Conservation (phyloP, 2,329 filamentous ascomycete species). For the Catunica adiposa region DNA sequence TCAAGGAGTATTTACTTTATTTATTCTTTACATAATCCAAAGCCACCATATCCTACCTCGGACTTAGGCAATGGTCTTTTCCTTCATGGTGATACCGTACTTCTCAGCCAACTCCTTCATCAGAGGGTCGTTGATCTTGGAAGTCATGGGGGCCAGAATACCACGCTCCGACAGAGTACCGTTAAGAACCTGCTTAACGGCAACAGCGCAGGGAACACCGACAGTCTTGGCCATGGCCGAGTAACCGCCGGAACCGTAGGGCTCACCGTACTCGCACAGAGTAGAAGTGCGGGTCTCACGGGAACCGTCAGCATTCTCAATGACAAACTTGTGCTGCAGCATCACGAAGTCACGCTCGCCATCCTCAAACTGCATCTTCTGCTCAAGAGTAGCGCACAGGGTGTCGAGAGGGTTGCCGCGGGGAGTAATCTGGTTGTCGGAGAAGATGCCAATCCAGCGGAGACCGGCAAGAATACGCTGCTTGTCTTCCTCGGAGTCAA, state of each 20-base stretch:
- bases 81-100: constrained; percentile 55
- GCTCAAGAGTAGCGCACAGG: constrained; percentile 73
- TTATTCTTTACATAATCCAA: constrained; percentile 5
- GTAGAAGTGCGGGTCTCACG: constrained; percentile 67
- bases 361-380: constrained; percentile 78
- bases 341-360: constrained; percentile 74
- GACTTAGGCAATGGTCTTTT: constrained; percentile 40
- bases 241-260: constrained; percentile 59
- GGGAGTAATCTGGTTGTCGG: constrained; percentile 50
- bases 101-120: constrained; percentile 65
- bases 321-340: constrained; percentile 67
- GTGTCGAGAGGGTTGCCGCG: constrained; percentile 72
- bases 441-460: constrained; percentile 55
- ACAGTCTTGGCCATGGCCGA: constrained; percentile 72
- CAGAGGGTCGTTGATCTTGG: constrained; percentile 53
- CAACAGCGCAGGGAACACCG: constrained; percentile 47
- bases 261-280: constrained; percentile 66
- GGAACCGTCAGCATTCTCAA: constrained; percentile 65
- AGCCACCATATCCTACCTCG: background rate
- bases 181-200: constrained; percentile 62
- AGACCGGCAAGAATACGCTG: constrained; percentile 54
- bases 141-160: constrained; percentile 60
- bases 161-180: constrained; percentile 57
- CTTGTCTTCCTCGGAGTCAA: constrained; percentile 44
- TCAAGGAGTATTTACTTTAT: background rate